A percentile compares a stretch with the other conserved stretches of the same genome.
These are phyloP conservation scores for Kernera saxatilis DNA, from an alignment of 345 rosid species.

Conservation along the genomic window DNA sequence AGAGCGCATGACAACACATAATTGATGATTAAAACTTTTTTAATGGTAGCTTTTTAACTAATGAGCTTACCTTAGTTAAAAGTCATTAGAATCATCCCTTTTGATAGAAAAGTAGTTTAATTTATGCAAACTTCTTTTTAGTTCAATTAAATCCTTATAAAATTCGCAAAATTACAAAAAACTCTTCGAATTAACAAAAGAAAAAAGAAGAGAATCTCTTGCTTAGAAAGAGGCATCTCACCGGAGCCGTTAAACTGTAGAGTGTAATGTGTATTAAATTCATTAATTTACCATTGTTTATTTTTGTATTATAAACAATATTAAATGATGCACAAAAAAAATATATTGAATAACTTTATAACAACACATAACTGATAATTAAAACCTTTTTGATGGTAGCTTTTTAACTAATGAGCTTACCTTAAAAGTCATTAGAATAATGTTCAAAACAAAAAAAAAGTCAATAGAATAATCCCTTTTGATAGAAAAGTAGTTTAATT, in stretches of 20 bases:
- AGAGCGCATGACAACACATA: not conserved
- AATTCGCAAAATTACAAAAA: not conserved
- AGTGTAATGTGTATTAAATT: too few relatives aligned
- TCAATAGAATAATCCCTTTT: not conserved
- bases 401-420: not conserved
- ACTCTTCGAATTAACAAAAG: not conserved
- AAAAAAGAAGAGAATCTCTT: not conserved
- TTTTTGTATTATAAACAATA: too few relatives aligned
- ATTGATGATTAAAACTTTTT: slow-evolving; percentile 1
- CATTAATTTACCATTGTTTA: too few relatives aligned
- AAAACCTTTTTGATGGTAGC: not conserved
- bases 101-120: not conserved
- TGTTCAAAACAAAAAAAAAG: not conserved
- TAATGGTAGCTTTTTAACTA: not conserved
- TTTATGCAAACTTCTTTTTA: not conserved
- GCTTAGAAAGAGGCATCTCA: slow-evolving; percentile 3
- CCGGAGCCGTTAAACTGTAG: not conserved
- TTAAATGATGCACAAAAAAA: too few relatives aligned
- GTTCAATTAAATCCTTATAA: not conserved
- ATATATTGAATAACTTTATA: too few relatives aligned
- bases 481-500: slow-evolving; percentile 1
- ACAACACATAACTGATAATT: not conserved
- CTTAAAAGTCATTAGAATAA: too few relatives aligned
- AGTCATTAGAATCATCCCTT: not conserved
- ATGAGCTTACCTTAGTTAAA: not conserved